A percentile compares a stretch with the other conserved stretches of the same genome.
These are phyloP conservation scores for Skeletonema menzelii DNA, from an alignment of 108 stramenopile genomes.

Conservation along the genomic window DNA sequence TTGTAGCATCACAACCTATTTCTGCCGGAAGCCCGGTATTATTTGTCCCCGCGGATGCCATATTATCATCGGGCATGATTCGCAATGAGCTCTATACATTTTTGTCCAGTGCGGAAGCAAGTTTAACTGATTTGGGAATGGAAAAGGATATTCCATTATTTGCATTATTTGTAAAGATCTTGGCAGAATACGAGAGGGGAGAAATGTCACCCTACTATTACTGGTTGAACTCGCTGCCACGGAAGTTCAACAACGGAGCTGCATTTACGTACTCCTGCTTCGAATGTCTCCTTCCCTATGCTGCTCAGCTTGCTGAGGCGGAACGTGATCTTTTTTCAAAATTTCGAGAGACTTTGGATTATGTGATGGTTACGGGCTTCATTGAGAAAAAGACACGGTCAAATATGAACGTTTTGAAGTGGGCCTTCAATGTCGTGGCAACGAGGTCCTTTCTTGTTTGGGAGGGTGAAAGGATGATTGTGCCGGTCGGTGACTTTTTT, in stretches of 20 bases:
- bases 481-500: slow-evolving; percentile 64
- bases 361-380: neutral
- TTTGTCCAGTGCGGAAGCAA: neutral
- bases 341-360: slow-evolving; percentile 1
- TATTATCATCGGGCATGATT: neutral
- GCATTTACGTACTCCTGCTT: slow-evolving; percentile 26
- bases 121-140: neutral
- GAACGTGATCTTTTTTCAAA: slow-evolving; percentile 5
- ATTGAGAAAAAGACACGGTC: slow-evolving; percentile 7
- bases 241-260: slow-evolving; percentile 15
- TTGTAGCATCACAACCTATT: slow-evolving; percentile 2
- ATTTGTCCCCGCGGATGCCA: slow-evolving; percentile 7
- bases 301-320: neutral
- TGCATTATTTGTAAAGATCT: slow-evolving; percentile 15
- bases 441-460: slow-evolving; percentile 28
- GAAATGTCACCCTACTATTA: slow-evolving; percentile 2
- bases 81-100: slow-evolving; percentile 3
- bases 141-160: slow-evolving; percentile 13
- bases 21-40: slow-evolving; percentile 11
- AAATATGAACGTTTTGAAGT: slow-evolving; percentile 24
- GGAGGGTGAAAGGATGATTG: slow-evolving; percentile 41
- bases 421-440: slow-evolving; percentile 22
- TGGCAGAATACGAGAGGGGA: slow-evolving; percentile 22
- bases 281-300: slow-evolving; percentile 20
- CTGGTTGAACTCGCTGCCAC: slow-evolving; percentile 28